phyloP scores from a whole-genome alignment of 129 eudicot genomes.

The Escallonia rubra region DNA sequence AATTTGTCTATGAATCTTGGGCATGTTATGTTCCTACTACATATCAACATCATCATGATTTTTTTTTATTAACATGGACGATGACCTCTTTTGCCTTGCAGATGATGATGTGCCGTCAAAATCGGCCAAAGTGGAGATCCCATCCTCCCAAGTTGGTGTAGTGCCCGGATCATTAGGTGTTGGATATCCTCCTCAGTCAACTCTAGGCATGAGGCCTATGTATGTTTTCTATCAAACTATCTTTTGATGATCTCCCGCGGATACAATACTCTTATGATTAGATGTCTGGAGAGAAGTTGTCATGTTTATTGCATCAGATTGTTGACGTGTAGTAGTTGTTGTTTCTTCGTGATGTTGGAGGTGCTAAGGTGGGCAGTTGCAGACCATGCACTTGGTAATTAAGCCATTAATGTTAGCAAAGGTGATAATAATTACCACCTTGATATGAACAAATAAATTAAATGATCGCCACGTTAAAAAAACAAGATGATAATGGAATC shows the following conservation, averaged over 20 bases:
- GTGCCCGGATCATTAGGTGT: slow-evolving; percentile 60
- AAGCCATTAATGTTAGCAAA: too few relatives aligned
- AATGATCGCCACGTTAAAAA: too few relatives aligned
- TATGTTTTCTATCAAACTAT: slow-evolving; percentile 21
- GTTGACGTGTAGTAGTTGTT: neutral
- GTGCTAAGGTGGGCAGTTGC: too few relatives aligned
- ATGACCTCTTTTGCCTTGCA: slow-evolving; percentile 28
- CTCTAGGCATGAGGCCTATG: slow-evolving; percentile 44
- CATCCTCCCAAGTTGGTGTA: slow-evolving; percentile 51
- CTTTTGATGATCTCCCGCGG: neutral
- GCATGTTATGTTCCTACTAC: neutral
- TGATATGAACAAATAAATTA: too few relatives aligned
- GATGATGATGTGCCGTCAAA: slow-evolving; percentile 75
- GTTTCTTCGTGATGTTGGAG: neutral
- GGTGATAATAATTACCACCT: too few relatives aligned
- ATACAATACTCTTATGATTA: neutral
- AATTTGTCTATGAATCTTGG: neutral
- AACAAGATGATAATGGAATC: too few relatives aligned
- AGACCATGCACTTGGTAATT: too few relatives aligned
- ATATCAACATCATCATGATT: neutral
- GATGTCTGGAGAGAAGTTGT: neutral
- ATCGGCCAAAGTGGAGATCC: slow-evolving; percentile 60
- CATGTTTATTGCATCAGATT: neutral
- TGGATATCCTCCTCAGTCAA: slow-evolving; percentile 57
- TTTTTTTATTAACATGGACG: neutral